Base-by-base conservation (phyloP, 805 yeast genomes). In the Barnettozyma californica region DNA sequence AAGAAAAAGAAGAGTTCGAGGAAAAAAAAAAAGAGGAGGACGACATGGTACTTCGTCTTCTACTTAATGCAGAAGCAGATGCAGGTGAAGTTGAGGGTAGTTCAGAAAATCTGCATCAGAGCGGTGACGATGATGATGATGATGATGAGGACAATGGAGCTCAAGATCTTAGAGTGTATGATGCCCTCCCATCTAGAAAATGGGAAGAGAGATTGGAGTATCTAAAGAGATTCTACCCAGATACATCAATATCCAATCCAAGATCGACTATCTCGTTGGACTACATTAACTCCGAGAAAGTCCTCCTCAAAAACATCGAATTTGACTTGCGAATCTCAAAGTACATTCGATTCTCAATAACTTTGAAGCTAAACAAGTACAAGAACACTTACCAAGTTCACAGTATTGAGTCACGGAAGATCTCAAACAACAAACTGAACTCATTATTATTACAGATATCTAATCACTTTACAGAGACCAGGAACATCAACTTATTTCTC, bases 361-460 rank as follows among this genome's bases (percentile, higher is more conserved):
- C n/a, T 1, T 38, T 61, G 19, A 47, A 44, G 41, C 43, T 61
- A 26, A 49, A 52, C 34, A 46, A 40, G n/a, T 35, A 41, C 9
- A 33, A 51, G 10, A 37, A 49, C 26, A 36, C 23, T 1, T 60
- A 59, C 38, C 50, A 47, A 18, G 45, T 55, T 1, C 44, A 48
- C 45, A 36, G 48, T 2, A 42, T 61, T 4, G 29, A 48, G 0
- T 41, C 55, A 8, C 26, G 8, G 1, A 61, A 50, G 25, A 16
- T 9, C 7, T 60, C 64, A 10, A 56, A 55, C 21, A 61, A 61
- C 41, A 55, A 40, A 41, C 52, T 58, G 29, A 61, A 61, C 31
- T 41, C 60, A 1, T 9, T 56, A 2, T 31, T 59, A 4, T 10
- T 41, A 3, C 44, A 47, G 25, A 43, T 61, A 7, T 20, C 41